phyloP scores from a whole-genome alignment of 2,329 filamentous ascomycete genomes.

The Talaromyces sp. region DNA sequence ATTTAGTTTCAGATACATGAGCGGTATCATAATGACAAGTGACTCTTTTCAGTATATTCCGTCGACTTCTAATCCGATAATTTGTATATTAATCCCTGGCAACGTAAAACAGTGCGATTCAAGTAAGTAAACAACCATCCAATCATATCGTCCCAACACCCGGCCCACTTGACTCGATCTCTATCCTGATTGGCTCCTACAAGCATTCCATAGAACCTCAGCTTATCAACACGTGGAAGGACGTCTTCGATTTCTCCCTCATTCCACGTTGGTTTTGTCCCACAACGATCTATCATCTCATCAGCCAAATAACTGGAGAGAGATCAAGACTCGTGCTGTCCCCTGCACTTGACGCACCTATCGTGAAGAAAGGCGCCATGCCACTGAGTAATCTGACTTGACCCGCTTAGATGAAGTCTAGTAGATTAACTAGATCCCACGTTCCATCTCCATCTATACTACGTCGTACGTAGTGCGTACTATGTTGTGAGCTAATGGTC shows the following conservation, averaged over 20 bases:
- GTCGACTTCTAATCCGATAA: too few species aligned
- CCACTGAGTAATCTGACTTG: not conserved
- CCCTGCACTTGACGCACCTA: not conserved
- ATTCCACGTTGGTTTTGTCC: not conserved
- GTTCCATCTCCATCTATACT: too few species aligned
- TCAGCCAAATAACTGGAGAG: not conserved
- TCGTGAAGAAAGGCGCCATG: not conserved
- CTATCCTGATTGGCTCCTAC: not conserved
- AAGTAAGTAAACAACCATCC: too few species aligned
- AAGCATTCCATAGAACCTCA: not conserved
- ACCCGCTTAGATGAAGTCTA: not conserved
- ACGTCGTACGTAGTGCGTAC: too few species aligned
- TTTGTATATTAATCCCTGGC: too few species aligned
- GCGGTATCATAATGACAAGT: too few species aligned
- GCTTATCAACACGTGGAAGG: not conserved
- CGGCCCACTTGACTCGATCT: not conserved
- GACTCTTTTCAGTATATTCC: too few species aligned
- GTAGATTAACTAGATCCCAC: not conserved
- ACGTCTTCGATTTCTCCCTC: not conserved
- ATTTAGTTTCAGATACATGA: too few species aligned
- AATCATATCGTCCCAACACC: too few species aligned
- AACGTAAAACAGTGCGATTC: too few species aligned
- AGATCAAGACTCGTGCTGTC: not conserved
- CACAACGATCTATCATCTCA: not conserved
- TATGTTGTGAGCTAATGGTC: too few species aligned